Conservation (phyloP, 352 stramenopile species). For the Phytophthora sp. region DNA sequence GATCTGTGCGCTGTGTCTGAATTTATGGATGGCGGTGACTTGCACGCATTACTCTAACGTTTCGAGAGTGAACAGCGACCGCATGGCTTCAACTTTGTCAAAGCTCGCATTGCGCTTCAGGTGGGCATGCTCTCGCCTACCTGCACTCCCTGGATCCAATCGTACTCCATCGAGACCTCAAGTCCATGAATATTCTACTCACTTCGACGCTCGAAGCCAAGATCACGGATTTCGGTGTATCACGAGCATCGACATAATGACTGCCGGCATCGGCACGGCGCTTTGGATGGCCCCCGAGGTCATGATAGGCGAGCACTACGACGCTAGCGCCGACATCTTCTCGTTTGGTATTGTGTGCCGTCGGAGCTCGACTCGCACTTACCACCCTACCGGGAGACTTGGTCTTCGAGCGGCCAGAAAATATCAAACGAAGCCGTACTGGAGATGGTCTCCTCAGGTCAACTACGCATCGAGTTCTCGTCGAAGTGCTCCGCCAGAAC, state of each 20-base stretch:
- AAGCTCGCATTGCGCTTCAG: conserved; percentile 23
- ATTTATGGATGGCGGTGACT: conserved; percentile 48
- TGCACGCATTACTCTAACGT: conserved; percentile 24
- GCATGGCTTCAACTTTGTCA: conserved; percentile 33
- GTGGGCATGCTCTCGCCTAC: conserved; percentile 34
- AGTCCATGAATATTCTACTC: conserved; percentile 23
- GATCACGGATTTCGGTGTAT: conserved; percentile 47
- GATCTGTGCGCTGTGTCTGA: conserved; percentile 45
- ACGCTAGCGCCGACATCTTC: conserved; percentile 39
- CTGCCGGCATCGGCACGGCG: conserved; percentile 22
- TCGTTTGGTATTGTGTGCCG: conserved; percentile 45
- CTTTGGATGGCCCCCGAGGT: conserved; percentile 22
- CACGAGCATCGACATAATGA: conserved; percentile 26
- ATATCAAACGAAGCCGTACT: conserved; percentile 26
- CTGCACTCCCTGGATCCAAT: conserved; percentile 36
- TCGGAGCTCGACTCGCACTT: conserved; percentile 39
- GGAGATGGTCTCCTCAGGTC: conserved; percentile 36
- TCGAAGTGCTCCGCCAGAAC: neutral
- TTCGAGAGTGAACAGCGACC: conserved; percentile 13
- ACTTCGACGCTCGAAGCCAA: conserved; percentile 23
- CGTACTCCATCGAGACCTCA: conserved; percentile 30
- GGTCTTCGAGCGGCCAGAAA: neutral
- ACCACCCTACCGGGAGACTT: conserved; percentile 13
- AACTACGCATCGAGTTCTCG: conserved; percentile 38
- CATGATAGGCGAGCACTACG: conserved; percentile 37